These are phyloP conservation scores for Letharia columbiana DNA, from an alignment of 495 filamentous ascomycete genomes.

Conservation along the genomic window DNA sequence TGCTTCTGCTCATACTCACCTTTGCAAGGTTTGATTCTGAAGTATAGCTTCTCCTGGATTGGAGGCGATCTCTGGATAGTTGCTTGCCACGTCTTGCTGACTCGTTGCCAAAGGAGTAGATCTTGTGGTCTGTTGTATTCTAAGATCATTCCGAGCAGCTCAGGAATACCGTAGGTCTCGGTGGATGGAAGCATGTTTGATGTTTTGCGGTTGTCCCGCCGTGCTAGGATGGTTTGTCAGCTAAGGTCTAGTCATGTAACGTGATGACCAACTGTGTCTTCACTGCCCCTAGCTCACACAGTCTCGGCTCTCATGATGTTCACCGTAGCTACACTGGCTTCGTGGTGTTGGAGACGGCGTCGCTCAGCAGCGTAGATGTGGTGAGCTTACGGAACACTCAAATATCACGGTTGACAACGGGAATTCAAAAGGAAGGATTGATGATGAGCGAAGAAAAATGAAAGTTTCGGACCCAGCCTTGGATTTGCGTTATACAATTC, in stretches of 20 bases:
- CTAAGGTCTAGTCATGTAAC: not conserved
- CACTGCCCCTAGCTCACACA: not conserved
- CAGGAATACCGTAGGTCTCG: not conserved
- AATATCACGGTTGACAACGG: not conserved
- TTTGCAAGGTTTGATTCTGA: not conserved
- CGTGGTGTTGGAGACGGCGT: not conserved
- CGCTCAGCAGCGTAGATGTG: not conserved
- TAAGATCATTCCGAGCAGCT: slow-evolving; percentile 4
- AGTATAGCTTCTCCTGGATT: slow-evolving; percentile 4
- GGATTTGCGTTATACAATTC: too few species aligned
- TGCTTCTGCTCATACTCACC: too few species aligned
- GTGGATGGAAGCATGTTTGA: slow-evolving; percentile 4
- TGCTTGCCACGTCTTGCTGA: not conserved
- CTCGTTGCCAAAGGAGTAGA: slow-evolving; percentile 9
- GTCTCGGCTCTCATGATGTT: not conserved
- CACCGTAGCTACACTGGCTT: not conserved
- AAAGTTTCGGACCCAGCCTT: too few species aligned
- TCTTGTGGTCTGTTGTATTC: not conserved
- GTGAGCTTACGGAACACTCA: not conserved
- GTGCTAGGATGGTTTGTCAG: not conserved
- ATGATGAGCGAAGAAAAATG: not conserved
- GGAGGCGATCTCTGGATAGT: slow-evolving; percentile 2
- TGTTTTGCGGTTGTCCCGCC: not conserved
- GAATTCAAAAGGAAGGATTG: not conserved
- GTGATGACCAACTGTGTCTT: not conserved